Percentiles rank a stretch among this genome's conserved stretches.
phyloP scores from a whole-genome alignment of 768 basidiomycete species.

The Termitomyces sp. region DNA sequence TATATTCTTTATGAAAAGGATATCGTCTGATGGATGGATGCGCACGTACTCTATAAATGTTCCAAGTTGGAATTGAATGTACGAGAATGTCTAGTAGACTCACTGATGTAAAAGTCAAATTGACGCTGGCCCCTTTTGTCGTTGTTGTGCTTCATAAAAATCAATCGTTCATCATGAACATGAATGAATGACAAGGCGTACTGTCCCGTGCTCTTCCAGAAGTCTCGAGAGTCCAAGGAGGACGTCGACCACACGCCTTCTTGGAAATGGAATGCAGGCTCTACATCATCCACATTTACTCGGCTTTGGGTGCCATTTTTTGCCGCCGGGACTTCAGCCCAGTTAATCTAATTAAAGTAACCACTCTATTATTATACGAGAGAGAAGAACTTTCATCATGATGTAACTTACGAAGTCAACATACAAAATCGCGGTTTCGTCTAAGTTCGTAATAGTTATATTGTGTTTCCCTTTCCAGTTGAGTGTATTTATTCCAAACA shows the following conservation, averaged over 20 bases:
- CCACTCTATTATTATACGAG: neutral
- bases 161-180: neutral
- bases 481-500: neutral
- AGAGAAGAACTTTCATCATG: neutral
- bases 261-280: constrained; percentile 4
- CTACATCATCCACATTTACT: constrained; percentile 1
- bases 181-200: neutral
- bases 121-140: neutral
- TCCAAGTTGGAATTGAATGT: neutral
- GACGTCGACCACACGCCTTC: constrained; percentile 4
- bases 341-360: neutral
- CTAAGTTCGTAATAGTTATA: constrained; percentile 5
- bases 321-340: neutral
- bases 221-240: neutral
- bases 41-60: neutral
- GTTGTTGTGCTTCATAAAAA: neutral
- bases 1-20: neutral
- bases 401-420: constrained; percentile 5
- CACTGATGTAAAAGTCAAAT: constrained; percentile 6
- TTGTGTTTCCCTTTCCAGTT: neutral
- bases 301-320: constrained; percentile 5
- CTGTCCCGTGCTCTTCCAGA: constrained; percentile 6
- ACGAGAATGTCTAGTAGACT: neutral
- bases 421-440: neutral
- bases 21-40: neutral